A percentile compares a stretch with the other conserved stretches of the same genome.
Evolutionary conservation across 306 rosid species (phyloP).

Genomic region (Urtica urens): DNA sequence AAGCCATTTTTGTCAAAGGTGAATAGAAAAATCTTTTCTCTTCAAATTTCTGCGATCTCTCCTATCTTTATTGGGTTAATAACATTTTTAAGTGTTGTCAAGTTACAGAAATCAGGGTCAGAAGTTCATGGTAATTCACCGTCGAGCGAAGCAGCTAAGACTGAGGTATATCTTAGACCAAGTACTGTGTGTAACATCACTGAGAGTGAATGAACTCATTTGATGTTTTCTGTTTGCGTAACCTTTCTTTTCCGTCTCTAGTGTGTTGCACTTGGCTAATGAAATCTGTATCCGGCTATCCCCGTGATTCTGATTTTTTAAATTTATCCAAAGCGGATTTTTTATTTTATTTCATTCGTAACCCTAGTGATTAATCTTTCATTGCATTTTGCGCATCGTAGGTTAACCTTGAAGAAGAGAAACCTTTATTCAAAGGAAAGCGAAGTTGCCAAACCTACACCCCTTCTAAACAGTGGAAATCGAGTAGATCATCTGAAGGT

Average conservation of each 20-base stretch:
- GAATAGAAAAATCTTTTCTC: neutral
- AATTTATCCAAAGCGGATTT: neutral
- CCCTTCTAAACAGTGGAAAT: slow-evolving; percentile 40
- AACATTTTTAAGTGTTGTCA: slow-evolving; percentile 6
- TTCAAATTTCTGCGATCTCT: neutral
- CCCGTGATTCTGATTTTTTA: neutral
- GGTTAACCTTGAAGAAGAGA: slow-evolving; percentile 43
- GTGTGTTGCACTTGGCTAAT: too few species aligned
- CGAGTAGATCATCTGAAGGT: slow-evolving; percentile 34
- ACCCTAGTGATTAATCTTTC: slow-evolving; percentile 1
- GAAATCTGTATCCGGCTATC: neutral
- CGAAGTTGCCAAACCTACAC: slow-evolving; percentile 28
- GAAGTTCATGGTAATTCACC: slow-evolving; percentile 25
- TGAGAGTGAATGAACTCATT: neutral
- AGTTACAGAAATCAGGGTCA: slow-evolving; percentile 27
- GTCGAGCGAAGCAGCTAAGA: slow-evolving; percentile 27
- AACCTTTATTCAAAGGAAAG: slow-evolving; percentile 44
- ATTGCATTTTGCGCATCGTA: slow-evolving; percentile 22
- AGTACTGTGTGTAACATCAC: neutral
- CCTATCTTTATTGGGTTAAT: slow-evolving; percentile 14
- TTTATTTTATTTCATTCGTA: neutral
- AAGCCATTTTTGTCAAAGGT: slow-evolving; percentile 40
- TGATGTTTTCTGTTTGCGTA: neutral
- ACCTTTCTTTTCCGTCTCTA: too few species aligned
- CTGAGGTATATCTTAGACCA: slow-evolving; percentile 27